Percentiles rank a stretch among this genome's conserved stretches.
Conservation (phyloP, 1,284 basidiomycete species). For the Ceratobasidium sp. region DNA sequence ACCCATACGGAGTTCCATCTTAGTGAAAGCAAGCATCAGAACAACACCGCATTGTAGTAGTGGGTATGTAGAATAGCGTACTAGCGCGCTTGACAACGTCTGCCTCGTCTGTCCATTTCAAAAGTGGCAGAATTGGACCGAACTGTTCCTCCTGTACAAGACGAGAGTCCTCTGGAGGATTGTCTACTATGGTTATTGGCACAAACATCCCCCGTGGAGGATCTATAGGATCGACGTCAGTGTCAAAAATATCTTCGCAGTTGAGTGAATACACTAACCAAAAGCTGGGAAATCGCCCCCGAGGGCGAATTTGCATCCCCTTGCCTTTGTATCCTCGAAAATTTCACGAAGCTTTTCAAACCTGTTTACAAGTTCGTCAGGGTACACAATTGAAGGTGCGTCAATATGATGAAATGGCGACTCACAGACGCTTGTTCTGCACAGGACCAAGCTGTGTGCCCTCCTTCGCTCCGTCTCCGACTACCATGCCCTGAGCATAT, state of each 20-base stretch:
- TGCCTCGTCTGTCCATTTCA: constrained; percentile 30
- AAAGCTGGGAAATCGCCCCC: constrained; percentile 18
- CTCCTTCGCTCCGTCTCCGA: constrained; percentile 17
- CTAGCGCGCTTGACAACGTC: constrained; percentile 32
- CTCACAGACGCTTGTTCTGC: constrained; percentile 36
- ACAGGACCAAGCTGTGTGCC: constrained; percentile 32
- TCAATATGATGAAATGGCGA: not conserved
- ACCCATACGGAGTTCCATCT: constrained; percentile 22
- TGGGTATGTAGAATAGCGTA: not conserved
- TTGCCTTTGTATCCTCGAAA: constrained; percentile 16
- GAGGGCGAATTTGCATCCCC: constrained; percentile 31
- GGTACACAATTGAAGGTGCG: not conserved
- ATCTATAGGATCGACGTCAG: too few relatives aligned
- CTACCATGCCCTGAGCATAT: constrained; percentile 8
- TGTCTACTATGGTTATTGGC: constrained; percentile 30
- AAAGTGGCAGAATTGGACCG: constrained; percentile 33
- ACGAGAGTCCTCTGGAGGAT: constrained; percentile 28
- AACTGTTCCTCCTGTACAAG: constrained; percentile 36
- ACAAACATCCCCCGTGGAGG: constrained; percentile 20
- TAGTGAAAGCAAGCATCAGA: not conserved
- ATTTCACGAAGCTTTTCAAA: constrained; percentile 20
- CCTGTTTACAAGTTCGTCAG: not conserved
- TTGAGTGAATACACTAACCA: not conserved
- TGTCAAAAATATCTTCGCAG: not conserved
- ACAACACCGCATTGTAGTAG: not conserved